A percentile compares a stretch with the other conserved stretches of the same genome.
phyloP scores from a whole-genome alignment of 345 rosid genomes.

The Boechera divaricarpa region DNA sequence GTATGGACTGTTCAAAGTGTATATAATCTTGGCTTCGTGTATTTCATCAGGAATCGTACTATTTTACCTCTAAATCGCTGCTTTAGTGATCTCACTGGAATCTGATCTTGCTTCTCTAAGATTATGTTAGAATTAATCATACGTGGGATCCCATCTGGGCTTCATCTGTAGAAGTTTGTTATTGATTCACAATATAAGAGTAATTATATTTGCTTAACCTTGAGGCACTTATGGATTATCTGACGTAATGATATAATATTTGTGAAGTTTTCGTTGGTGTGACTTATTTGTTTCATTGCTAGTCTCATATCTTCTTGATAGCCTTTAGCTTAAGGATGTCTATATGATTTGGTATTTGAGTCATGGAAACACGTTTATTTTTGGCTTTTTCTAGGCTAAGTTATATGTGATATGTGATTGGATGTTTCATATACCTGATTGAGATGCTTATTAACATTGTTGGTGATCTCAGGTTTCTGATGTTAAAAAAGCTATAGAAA shows the following conservation, averaged over 20 bases:
- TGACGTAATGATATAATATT: background rate
- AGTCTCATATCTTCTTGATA: background rate
- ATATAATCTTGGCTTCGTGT: background rate
- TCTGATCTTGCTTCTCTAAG: background rate
- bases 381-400: no score
- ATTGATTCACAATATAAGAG: conserved; percentile 9
- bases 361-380: background rate
- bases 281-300: background rate
- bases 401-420: background rate
- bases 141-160: background rate
- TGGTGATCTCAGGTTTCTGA: conserved; percentile 59
- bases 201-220: background rate
- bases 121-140: conserved; percentile 5
- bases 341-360: background rate
- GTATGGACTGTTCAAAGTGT: conserved; percentile 19
- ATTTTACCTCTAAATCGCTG: no score
- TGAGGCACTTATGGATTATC: background rate
- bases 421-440: background rate
- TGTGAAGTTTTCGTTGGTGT: background rate
- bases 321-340: background rate
- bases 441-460: conserved; percentile 7
- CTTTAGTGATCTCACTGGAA: background rate
- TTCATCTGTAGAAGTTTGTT: background rate
- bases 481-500: conserved; percentile 74
- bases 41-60: background rate